Percentiles rank a stretch among this genome's conserved stretches.
Evolutionary conservation across 306 rosid species (phyloP).

Genomic region (Albizia julibrissin): DNA sequence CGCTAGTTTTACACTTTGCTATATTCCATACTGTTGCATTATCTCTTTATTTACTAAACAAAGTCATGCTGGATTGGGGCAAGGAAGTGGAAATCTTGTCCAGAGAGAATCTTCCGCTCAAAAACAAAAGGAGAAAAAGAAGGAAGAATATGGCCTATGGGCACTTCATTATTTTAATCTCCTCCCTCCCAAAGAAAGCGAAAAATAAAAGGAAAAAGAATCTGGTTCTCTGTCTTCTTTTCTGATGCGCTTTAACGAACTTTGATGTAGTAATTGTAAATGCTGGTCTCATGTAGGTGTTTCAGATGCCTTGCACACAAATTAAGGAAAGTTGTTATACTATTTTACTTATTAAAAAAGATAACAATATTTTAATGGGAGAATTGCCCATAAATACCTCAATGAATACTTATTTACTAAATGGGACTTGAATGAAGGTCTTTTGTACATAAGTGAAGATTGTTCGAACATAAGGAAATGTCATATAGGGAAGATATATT

Average conservation of each 20-base stretch:
- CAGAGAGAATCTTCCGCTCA: not conserved
- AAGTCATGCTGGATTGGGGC: constrained; percentile 24
- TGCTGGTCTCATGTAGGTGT: not conserved
- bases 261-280: no score
- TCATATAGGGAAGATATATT: no score
- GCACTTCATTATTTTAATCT: not conserved
- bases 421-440: no score
- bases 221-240: not conserved
- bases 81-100: constrained; percentile 16
- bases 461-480: no score
- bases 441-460: no score
- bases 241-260: not conserved
- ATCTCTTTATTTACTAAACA: constrained; percentile 23
- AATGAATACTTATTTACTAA: no score
- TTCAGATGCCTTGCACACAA: not conserved
- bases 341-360: no score
- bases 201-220: not conserved
- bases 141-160: not conserved
- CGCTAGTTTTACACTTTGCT: not conserved
- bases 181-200: not conserved
- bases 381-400: no score
- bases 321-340: no score
- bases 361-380: not conserved
- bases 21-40: constrained; percentile 5
- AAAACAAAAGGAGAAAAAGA: not conserved